Conservation (phyloP, 1,284 basidiomycete genomes). For the Boletus smithii region DNA sequence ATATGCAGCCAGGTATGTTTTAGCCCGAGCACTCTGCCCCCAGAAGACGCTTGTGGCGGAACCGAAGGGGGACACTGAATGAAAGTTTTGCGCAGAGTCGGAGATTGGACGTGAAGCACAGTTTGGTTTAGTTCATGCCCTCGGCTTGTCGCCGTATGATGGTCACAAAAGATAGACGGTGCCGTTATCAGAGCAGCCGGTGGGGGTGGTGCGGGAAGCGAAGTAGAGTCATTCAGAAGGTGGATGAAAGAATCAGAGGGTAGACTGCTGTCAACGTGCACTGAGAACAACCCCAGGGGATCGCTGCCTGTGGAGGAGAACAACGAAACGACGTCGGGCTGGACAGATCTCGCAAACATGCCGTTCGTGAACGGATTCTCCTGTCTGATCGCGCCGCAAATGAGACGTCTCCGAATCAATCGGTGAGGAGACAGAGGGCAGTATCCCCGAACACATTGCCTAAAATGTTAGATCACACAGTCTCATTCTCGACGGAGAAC, state of each 20-base stretch:
- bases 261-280: conserved; percentile 48
- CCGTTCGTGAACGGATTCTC: conserved; percentile 17
- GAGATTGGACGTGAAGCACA: conserved; percentile 83
- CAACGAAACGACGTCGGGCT: conserved; percentile 67
- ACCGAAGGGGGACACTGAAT: conserved; percentile 54
- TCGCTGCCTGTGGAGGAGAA: conserved; percentile 75
- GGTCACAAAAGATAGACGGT: conserved; percentile 30
- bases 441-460: conserved; percentile 6
- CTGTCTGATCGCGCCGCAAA: conserved; percentile 20
- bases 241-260: conserved; percentile 65
- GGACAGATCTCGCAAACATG: conserved; percentile 56
- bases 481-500: neutral
- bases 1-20: conserved; percentile 73
- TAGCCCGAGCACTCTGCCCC: conserved; percentile 50
- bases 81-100: conserved; percentile 64
- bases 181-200: conserved; percentile 46
- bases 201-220: conserved; percentile 46
- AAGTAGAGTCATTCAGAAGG: conserved; percentile 58
- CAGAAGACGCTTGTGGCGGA: conserved; percentile 10
- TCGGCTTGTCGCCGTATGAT: conserved; percentile 24
- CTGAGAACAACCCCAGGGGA: conserved; percentile 59
- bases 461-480: conserved; percentile 5
- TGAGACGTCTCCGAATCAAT: conserved; percentile 13
- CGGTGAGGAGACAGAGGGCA: neutral
- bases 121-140: conserved; percentile 57